phyloP scores from a whole-genome alignment of 1,284 basidiomycete genomes.

The Cutaneotrichosporon arboriforme region DNA sequence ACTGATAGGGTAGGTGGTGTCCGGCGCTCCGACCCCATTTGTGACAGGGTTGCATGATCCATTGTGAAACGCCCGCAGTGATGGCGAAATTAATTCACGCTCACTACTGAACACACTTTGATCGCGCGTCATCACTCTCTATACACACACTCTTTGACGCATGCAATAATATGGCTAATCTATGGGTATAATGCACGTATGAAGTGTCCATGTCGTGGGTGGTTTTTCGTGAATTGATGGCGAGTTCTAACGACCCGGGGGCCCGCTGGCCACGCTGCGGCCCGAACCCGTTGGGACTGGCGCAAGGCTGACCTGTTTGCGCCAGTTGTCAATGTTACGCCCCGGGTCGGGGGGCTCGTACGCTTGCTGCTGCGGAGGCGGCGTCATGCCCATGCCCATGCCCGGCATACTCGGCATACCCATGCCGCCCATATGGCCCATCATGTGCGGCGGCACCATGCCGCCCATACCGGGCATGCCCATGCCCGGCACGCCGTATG shows the following conservation, averaged over 20 bases:
- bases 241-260: not conserved
- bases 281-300: conserved; percentile 10
- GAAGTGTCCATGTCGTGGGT: no score
- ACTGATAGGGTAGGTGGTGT: no score
- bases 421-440: conserved; percentile 6
- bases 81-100: no score
- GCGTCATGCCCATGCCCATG: conserved; percentile 7
- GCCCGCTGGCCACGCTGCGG: conserved; percentile 4
- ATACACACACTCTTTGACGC: no score
- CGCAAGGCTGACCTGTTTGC: conserved; percentile 12
- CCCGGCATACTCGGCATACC: not conserved
- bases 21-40: no score
- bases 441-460: conserved; percentile 1
- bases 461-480: not conserved
- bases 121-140: no score
- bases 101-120: no score
- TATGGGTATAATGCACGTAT: no score
- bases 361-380: conserved; percentile 5
- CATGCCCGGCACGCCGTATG: not conserved
- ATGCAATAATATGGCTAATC: no score
- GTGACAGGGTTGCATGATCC: no score
- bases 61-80: no score
- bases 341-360: conserved; percentile 15
- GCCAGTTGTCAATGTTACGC: conserved; percentile 21
- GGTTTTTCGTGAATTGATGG: no score